Base-by-base conservation (phyloP, 176 grass and related monocot species). In the Aechmea fasciata region DNA sequence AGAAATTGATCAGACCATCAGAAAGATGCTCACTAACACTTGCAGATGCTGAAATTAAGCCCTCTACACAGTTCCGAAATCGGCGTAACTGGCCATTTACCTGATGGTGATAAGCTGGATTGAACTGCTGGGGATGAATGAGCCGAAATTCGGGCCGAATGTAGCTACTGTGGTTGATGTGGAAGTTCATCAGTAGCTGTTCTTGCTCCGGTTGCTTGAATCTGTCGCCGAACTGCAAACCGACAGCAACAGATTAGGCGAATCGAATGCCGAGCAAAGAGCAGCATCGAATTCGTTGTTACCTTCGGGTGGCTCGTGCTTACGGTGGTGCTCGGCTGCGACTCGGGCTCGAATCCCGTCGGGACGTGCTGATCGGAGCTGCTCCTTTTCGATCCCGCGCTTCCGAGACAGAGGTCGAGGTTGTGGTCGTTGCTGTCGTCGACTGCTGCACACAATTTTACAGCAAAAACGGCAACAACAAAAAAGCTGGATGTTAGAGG, bases 331-430 rank as follows among this genome's bases (percentile, higher is more conserved):
- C 69, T 81, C 62, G 68, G 76, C 52, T 91, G 85, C 81, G 79
- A 83, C 70, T 87, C 76, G 14, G 76, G 72, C 66, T 96, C 83
- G 66, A 89, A 92, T 11, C 69, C 82, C 80, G 77, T 77, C 33
- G 81, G 79, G 5, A 90, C 84, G 15, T 65, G 77, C 73, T 90
- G 86, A 68, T 92, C 89, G 33, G 68, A 28, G 70, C 75, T 54
- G 48, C 71, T 78, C 63, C 85, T 81, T 73, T 87, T 90, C 12
- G 77, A 87, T 15, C 84, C 81, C 26, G 93, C 85, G 65, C 83
- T 89, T 15, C 93, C 93, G 28, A 97, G 77, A 29, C 86, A 89
- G n/a, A 97, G 78, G 79, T 92, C 89, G 24, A 97, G 81, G 67
- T 97, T 92, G 65, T 97, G 89, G 64, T 85, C 89, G n/a, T 52